Conservation (phyloP, 1,284 basidiomycete species). For the Cryptococcus maquisensis region DNA sequence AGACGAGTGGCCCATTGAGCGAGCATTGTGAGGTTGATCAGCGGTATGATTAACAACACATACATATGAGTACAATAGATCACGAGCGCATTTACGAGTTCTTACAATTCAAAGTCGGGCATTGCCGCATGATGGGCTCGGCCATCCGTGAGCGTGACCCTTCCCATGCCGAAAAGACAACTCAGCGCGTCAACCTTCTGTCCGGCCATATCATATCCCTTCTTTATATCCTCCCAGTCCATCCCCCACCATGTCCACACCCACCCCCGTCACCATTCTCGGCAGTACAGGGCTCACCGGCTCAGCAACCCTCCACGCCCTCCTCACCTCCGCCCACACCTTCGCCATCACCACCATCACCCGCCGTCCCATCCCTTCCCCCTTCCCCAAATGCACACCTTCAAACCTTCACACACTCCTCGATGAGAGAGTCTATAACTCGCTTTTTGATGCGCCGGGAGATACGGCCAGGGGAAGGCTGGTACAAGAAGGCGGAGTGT, state of each 20-base stretch:
- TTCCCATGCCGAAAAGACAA: too few species aligned
- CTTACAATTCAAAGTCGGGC: too few species aligned
- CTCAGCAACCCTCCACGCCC: conserved; percentile 21
- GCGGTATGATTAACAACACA: too few species aligned
- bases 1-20: too few species aligned
- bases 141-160: too few species aligned
- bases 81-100: too few species aligned
- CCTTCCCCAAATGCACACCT: conserved; percentile 1
- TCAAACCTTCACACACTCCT: conserved; percentile 17
- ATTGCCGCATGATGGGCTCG: too few species aligned
- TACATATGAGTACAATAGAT: too few species aligned
- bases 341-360: conserved; percentile 39
- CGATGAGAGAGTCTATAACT: conserved; percentile 22
- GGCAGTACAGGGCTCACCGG: conserved; percentile 47
- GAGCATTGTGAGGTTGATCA: too few species aligned
- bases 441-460: conserved; percentile 18
- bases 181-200: too few species aligned
- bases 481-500: conserved; percentile 23
- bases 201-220: neutral
- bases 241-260: neutral
- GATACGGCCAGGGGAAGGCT: neutral
- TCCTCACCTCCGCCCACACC: conserved; percentile 28
- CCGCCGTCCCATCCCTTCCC: conserved; percentile 22
- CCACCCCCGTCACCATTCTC: conserved; percentile 34
- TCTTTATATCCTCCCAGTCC: neutral